Conservation (phyloP, 495 filamentous ascomycete genomes). For the Penicillium soppii region DNA sequence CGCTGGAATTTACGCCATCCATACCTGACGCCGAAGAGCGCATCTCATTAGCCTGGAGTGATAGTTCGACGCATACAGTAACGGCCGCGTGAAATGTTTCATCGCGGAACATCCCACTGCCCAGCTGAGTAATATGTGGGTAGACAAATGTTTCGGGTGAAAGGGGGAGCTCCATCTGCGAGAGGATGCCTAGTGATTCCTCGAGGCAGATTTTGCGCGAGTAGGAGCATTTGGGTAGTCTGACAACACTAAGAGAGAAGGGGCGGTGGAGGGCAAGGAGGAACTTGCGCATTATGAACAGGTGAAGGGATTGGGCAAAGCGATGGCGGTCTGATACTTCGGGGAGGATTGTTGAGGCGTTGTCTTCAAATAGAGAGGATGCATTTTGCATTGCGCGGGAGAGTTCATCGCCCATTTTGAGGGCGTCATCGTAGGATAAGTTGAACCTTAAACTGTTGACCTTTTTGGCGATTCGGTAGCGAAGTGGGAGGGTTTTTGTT, state of each 20-base stretch:
- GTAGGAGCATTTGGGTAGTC: conserved; percentile 53
- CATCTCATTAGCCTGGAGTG: conserved; percentile 33
- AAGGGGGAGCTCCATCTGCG: conserved; percentile 35
- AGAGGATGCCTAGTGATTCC: conserved; percentile 48
- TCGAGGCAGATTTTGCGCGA: conserved; percentile 57
- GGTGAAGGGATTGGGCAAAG: conserved; percentile 35
- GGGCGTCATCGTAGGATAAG: conserved; percentile 51
- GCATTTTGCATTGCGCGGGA: conserved; percentile 31
- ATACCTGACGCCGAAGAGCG: conserved; percentile 9
- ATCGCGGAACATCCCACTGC: conserved; percentile 39
- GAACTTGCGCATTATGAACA: conserved; percentile 51
- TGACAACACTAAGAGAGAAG: conserved; percentile 48
- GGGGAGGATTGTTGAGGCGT: conserved; percentile 20
- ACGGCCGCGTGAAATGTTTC: conserved; percentile 40
- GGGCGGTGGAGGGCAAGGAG: conserved; percentile 53
- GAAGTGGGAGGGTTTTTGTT: conserved; percentile 43
- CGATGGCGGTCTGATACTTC: conserved; percentile 20
- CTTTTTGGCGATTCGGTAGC: conserved; percentile 48
- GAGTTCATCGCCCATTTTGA: conserved; percentile 46
- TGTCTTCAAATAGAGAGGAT: conserved; percentile 25
- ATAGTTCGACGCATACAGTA: conserved; percentile 39
- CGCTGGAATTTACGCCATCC: conserved; percentile 23
- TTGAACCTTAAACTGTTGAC: conserved; percentile 50
- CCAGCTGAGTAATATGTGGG: conserved; percentile 35
- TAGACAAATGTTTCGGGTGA: conserved; percentile 16